Conservation (phyloP, 2,329 filamentous ascomycete genomes). For the Exophiala calicioides region DNA sequence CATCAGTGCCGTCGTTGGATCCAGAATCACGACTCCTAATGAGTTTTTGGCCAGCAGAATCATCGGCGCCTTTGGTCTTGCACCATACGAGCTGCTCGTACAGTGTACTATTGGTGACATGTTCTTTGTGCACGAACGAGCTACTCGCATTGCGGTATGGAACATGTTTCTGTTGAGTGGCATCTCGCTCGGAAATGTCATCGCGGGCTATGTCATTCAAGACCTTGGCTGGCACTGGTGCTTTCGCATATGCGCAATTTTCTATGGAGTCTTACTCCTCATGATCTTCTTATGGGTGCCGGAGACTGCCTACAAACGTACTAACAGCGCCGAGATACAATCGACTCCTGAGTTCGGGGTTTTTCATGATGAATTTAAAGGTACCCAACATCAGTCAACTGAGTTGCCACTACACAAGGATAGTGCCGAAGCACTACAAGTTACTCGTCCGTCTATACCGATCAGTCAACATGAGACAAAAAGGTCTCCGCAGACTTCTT, state of each 20-base stretch:
- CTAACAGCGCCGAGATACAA: no score
- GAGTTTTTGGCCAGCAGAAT: constrained; percentile 45
- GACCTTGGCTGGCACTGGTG: constrained; percentile 30
- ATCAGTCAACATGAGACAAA: constrained; percentile 6
- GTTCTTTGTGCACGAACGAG: constrained; percentile 43
- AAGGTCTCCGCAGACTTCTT: constrained; percentile 20
- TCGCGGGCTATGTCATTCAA: constrained; percentile 45
- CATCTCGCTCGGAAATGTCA: constrained; percentile 42
- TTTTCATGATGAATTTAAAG: no score
- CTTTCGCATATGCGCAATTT: constrained; percentile 28
- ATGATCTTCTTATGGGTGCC: constrained; percentile 38
- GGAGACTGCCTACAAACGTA: constrained; percentile 44
- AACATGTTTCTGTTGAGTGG: constrained; percentile 44
- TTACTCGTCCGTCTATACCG: constrained; percentile 23
- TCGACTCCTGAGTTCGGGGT: no score
- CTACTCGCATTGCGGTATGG: constrained; percentile 36
- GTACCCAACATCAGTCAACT: no score
- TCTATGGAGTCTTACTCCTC: constrained; percentile 37
- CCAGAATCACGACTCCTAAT: constrained; percentile 38
- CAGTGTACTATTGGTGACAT: constrained; percentile 51
- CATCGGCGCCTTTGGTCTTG: constrained; percentile 47
- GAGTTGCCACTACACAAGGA: no score
- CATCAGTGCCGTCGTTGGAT: constrained; percentile 41
- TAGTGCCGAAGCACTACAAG: no score
- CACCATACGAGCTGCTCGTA: constrained; percentile 47